These are phyloP conservation scores for Neoboletus magnificus DNA, from an alignment of 768 basidiomycete genomes.

Conservation along the genomic window DNA sequence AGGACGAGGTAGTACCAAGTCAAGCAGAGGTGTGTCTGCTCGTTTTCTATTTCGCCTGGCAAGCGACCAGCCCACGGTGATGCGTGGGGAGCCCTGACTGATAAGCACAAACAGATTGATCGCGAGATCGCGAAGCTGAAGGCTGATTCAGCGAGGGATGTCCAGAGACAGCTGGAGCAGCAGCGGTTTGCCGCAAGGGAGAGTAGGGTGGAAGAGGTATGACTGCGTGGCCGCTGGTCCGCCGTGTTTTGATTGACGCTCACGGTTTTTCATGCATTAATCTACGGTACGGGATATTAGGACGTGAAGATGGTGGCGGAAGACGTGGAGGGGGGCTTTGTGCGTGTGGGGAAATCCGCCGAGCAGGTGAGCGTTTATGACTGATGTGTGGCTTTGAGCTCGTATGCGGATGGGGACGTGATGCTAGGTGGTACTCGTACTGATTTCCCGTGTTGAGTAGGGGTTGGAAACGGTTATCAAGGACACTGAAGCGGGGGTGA, in stretches of 20 bases:
- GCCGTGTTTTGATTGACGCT: background rate
- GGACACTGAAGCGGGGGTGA: background rate
- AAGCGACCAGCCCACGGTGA: background rate
- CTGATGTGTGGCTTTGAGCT: no score
- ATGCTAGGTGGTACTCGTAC: background rate
- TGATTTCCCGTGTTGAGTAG: background rate
- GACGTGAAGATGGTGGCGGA: background rate
- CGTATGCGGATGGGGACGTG: background rate
- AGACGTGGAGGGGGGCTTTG: background rate
- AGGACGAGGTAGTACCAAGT: background rate
- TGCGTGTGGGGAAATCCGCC: conserved; percentile 4
- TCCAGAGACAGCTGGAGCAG: conserved; percentile 18
- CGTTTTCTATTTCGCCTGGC: background rate
- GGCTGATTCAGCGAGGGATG: conserved; percentile 21
- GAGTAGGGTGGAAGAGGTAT: conserved; percentile 8
- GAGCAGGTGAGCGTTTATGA: conserved; percentile 10
- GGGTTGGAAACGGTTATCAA: conserved; percentile 3
- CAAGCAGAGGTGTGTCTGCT: conserved; percentile 15
- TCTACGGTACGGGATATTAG: background rate
- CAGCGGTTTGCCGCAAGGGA: conserved; percentile 12
- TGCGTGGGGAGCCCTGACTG: background rate
- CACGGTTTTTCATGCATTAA: background rate
- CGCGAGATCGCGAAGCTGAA: conserved; percentile 20
- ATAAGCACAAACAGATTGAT: conserved; percentile 16
- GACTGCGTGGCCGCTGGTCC: background rate